phyloP scores from a whole-genome alignment of 371 early-diverging fungal species.

The Apophysomyces ossiformis region DNA sequence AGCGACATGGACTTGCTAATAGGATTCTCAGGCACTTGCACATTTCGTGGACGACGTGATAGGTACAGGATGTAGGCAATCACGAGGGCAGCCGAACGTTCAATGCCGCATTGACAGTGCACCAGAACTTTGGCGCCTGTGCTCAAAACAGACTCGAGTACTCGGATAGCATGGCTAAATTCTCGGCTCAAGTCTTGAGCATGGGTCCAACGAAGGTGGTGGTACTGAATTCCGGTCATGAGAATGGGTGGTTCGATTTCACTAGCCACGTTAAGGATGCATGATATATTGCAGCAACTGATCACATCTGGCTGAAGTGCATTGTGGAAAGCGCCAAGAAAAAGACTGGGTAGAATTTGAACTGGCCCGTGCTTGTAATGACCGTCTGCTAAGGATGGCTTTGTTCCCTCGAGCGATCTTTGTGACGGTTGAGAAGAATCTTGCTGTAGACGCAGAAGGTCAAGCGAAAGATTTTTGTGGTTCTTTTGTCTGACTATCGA shows the following conservation, averaged over 20 bases:
- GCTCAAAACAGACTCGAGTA: conserved; percentile 22
- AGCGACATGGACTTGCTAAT: conserved; percentile 22
- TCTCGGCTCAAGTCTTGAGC: conserved; percentile 32
- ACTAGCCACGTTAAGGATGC: conserved; percentile 76
- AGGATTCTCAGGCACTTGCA: conserved; percentile 1
- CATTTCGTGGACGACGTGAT: conserved; percentile 13
- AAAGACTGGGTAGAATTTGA: conserved; percentile 68
- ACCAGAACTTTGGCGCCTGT: conserved; percentile 23
- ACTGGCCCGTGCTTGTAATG: conserved; percentile 55
- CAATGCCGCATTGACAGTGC: conserved; percentile 43
- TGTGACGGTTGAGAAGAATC: background rate
- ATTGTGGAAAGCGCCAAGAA: conserved; percentile 70
- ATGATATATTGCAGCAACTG: conserved; percentile 45
- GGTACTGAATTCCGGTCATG: conserved; percentile 19
- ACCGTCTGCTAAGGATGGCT: background rate
- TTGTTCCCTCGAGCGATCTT: background rate
- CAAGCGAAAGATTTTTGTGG: conserved; percentile 27
- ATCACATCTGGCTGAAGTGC: conserved; percentile 51
- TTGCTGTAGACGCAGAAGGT: conserved; percentile 9
- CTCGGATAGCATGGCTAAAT: conserved; percentile 30
- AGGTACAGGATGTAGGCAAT: conserved; percentile 33
- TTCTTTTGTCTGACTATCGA: conserved; percentile 1
- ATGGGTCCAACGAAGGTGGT: conserved; percentile 42
- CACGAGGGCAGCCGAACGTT: conserved; percentile 38
- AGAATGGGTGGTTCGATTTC: conserved; percentile 49